Conservation (phyloP, 805 yeast genomes). For the Candida nonsorbophila region DNA sequence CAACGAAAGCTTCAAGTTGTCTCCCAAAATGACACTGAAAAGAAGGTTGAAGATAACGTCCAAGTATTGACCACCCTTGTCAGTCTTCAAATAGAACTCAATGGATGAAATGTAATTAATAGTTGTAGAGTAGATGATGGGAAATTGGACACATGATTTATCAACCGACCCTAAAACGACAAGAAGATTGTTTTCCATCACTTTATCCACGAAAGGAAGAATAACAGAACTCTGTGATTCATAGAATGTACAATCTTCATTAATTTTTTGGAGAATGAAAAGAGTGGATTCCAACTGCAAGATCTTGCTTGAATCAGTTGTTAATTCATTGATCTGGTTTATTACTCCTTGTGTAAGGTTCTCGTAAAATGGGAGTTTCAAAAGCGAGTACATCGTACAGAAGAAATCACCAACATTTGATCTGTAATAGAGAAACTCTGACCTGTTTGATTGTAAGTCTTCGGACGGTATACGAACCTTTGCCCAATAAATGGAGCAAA, state of each 20-base stretch:
- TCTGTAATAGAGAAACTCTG: slow-evolving; percentile 66
- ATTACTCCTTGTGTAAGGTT: slow-evolving; percentile 34
- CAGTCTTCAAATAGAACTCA: slow-evolving; percentile 51
- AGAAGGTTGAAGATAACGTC: slow-evolving; percentile 51
- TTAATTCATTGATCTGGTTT: slow-evolving; percentile 10
- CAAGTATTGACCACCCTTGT: slow-evolving; percentile 40
- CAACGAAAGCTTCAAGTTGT: slow-evolving; percentile 17
- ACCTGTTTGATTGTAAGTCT: slow-evolving; percentile 27
- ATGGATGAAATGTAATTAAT: slow-evolving; percentile 56
- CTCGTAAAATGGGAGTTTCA: slow-evolving; percentile 49
- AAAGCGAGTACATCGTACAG: slow-evolving; percentile 62
- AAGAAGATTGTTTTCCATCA: slow-evolving; percentile 16
- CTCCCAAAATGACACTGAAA: slow-evolving; percentile 34
- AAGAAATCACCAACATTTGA: slow-evolving; percentile 73
- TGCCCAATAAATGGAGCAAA: slow-evolving; percentile 62
- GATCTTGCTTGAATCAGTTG: slow-evolving; percentile 13
- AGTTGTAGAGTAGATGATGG: slow-evolving; percentile 32
- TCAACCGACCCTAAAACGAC: slow-evolving; percentile 1
- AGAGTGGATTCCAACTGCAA: slow-evolving; percentile 56
- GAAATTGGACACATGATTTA: slow-evolving; percentile 1
- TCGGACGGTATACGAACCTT: slow-evolving; percentile 45
- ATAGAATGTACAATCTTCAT: slow-evolving; percentile 45
- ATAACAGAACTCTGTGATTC: slow-evolving; percentile 15
- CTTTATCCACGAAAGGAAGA: slow-evolving; percentile 16
- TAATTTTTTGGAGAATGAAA: slow-evolving; percentile 51